phyloP scores from a whole-genome alignment of 257 asterid species.

The Schizonepeta tenuifolia region DNA sequence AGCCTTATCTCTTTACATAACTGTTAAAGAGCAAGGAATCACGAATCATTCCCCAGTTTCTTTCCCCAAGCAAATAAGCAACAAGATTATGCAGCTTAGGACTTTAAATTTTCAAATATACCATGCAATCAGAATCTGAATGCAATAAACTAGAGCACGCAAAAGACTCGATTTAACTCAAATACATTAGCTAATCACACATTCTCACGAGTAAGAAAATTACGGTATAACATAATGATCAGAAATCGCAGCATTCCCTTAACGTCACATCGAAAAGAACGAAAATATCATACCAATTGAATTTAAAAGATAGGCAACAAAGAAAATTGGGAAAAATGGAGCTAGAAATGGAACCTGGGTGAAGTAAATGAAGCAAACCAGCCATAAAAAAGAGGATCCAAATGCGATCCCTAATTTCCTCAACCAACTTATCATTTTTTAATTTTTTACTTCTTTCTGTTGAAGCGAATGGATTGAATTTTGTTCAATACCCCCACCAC shows the following conservation, averaged over 20 bases:
- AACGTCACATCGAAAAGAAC: neutral
- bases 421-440: conserved; percentile 65
- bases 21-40: neutral
- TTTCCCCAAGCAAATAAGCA: neutral
- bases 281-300: neutral
- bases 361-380: conserved; percentile 91
- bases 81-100: conserved; percentile 13
- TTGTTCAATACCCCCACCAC: conserved; percentile 30
- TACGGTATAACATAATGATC: neutral
- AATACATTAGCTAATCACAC: conserved; percentile 1
- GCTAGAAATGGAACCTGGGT: conserved; percentile 66
- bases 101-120: too few relatives aligned
- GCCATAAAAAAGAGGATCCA: conserved; percentile 89
- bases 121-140: conserved; percentile 9
- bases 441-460: neutral
- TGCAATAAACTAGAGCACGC: neutral
- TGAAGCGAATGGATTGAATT: conserved; percentile 20
- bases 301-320: neutral
- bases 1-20: neutral
- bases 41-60: neutral
- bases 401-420: conserved; percentile 76
- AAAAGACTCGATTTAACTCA: neutral
- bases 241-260: neutral
- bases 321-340: neutral
- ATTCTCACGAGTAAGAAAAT: neutral